These are phyloP conservation scores for Phaffomyces thermotolerans DNA, from an alignment of 805 yeast genomes.

Conservation along the genomic window DNA sequence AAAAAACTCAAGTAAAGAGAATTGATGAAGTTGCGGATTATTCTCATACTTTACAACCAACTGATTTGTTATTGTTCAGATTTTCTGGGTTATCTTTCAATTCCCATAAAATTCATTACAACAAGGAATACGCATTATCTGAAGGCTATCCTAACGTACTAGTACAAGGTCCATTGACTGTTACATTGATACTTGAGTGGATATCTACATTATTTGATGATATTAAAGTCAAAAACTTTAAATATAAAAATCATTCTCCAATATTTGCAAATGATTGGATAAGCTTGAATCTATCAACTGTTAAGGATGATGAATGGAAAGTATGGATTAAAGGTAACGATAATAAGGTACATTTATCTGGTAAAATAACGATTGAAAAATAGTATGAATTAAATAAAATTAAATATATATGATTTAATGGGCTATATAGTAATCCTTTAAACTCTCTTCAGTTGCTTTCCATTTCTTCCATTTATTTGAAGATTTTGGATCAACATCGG, in stretches of 20 bases:
- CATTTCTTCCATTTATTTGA: constrained; percentile 40
- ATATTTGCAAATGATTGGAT: constrained; percentile 31
- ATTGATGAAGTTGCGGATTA: constrained; percentile 12
- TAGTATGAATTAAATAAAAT: not conserved
- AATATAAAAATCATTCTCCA: constrained; percentile 38
- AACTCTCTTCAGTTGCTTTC: constrained; percentile 33
- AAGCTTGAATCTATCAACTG: constrained; percentile 15
- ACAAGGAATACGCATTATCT: constrained; percentile 41
- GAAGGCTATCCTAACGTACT: constrained; percentile 61
- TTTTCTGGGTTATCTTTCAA: constrained; percentile 76
- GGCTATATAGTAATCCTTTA: constrained; percentile 21
- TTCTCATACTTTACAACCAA: constrained; percentile 28
- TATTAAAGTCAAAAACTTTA: constrained; percentile 23
- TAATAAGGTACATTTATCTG: constrained; percentile 10
- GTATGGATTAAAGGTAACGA: constrained; percentile 19
- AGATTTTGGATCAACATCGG: constrained; percentile 51
- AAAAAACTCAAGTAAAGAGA: not conserved
- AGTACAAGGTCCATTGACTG: constrained; percentile 77
- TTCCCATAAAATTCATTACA: constrained; percentile 79
- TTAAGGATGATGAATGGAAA: constrained; percentile 2
- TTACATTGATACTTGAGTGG: constrained; percentile 54
- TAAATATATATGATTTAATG: not conserved
- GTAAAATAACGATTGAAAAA: constrained; percentile 8
- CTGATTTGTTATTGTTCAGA: constrained; percentile 42
- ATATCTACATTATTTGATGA: constrained; percentile 21